These are phyloP conservation scores for Blumeria graminis DNA, from an alignment of 2,329 filamentous ascomycete genomes.

Conservation along the genomic window DNA sequence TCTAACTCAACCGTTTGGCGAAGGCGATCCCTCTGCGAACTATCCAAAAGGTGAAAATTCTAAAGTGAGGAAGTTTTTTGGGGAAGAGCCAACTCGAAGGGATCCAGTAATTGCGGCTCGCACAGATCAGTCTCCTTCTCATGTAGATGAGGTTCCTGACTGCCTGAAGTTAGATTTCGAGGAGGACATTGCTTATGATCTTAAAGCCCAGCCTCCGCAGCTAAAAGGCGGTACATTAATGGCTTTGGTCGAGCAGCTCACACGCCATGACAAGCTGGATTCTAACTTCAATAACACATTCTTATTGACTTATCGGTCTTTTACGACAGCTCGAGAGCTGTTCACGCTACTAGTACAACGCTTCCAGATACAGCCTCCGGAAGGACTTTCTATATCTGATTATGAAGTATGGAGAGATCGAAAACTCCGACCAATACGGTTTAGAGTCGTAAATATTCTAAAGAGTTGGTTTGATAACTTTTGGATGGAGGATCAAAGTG, in stretches of 20 bases:
- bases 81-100: slow-evolving; percentile 28
- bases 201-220: slow-evolving; percentile 47
- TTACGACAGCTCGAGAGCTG: slow-evolving; percentile 70
- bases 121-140: slow-evolving; percentile 3
- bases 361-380: slow-evolving; percentile 79
- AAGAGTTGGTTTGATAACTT: slow-evolving; percentile 98
- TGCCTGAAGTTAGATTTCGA: slow-evolving; percentile 75
- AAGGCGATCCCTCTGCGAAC: slow-evolving; percentile 21
- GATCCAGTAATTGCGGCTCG: slow-evolving; percentile 2
- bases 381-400: slow-evolving; percentile 49
- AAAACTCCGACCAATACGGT: slow-evolving; percentile 89
- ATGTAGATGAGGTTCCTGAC: slow-evolving; percentile 49
- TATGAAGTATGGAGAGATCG: slow-evolving; percentile 74
- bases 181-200: slow-evolving; percentile 71
- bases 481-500: slow-evolving; percentile 90
- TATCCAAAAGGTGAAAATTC: slow-evolving; percentile 35
- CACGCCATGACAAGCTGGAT: slow-evolving; percentile 83
- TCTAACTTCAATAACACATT: slow-evolving; percentile 96
- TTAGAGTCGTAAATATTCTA: slow-evolving; percentile 89
- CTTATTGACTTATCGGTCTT: slow-evolving; percentile 85
- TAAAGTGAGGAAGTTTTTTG: slow-evolving; percentile 42
- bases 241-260: slow-evolving; percentile 82
- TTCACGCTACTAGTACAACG: slow-evolving; percentile 82
- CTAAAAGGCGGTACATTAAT: slow-evolving; percentile 76
- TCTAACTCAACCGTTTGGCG: slow-evolving; percentile 36